Base-by-base conservation (phyloP, 2,329 filamentous ascomycete species). In the Xylaria sp. region DNA sequence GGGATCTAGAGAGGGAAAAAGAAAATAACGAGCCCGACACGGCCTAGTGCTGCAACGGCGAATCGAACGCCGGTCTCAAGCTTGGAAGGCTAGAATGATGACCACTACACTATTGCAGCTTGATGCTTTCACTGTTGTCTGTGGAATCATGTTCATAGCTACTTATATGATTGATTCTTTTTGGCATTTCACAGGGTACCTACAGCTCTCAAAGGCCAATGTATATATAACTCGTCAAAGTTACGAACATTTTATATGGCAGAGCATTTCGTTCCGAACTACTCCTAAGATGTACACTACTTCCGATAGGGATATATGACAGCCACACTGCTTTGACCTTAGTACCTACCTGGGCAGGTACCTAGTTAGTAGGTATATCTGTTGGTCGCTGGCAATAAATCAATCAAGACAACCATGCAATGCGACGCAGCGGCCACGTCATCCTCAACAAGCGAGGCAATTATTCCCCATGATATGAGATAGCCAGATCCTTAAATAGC, bases 51-150 rank as follows among this genome's bases (percentile, higher is more conserved):
- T 61, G 52, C 46, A 56, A 53, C 57, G 52, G 61, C 61, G 57
- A 64, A 60, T 64, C 61, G 53, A 61, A 61, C 47, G 53, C 59
- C 54, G 53, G 53, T 56, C 53, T 56, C 53, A 56, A 56, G 53
- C 43, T 56, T 56, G 53, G 53, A 56, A 56, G 54, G 57, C 50
- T 60, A 54, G 54, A 62, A 62, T 57, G 60, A 62, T 62, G 54
- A 57, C 56, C 56, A 56, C 46, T 50, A 57, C 55, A 49, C 55
- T 57, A 52, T 46, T 35, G 53, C 59, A 57, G 46, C 42, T 17
- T 35, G 28, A 37, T 14, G 12, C 25, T 33, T 17, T 42, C n/a
- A 4, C n/a, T n/a, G n/a, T n/a, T n/a, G n/a, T n/a, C n/a, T n/a
- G n/a, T n/a, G n/a, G n/a, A n/a, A 9, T 2, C 4, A 4, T 2